Evolutionary conservation across 495 filamentous ascomycete genomes (phyloP), one percentile per base, ranked within the genome.

Genomic region (Neurospora africana): DNA sequence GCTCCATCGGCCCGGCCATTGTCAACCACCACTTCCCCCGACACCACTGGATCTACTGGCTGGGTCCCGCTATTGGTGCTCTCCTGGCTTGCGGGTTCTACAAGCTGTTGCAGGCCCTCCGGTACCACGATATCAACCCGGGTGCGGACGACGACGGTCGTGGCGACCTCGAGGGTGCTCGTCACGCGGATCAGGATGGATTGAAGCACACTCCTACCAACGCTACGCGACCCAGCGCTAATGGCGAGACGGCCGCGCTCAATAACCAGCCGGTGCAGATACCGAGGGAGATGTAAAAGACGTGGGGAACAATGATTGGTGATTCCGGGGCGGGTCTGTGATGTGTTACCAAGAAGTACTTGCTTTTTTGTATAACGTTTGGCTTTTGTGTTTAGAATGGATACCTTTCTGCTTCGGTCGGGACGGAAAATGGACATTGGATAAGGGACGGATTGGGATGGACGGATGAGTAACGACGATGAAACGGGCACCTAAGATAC

Each of bases 101-200:
- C 76, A 82, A 83, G 39, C 77, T 92, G 69, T 84, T 93, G 70
- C 89, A 91, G 75, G 75, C 83, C 3, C 83, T 95, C 53, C 87
- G 91, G 75, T 96, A 92, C 79, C 88, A 93, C 80, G 89, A 88
- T 17, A 91, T 89, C 72, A 97, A 96, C 61, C 80, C 82, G 0
- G 80, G 81, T 8, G 81, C 81, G 70, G 83, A 85, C 47, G 27
- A 4, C 53, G 23, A 30, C 9, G 53, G 53, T 33, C 75, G 72
- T 71, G 72, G 69, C 27, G 78, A 79, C 44, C 15, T 70, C 3
- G 77, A 78, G 75, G 21, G 47, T 58, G 47, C 5, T 2, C 47
- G 21, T 6, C 41, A 58, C 47, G 11, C 41, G 41, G 13, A 65
- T 65, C 53, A 33, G 27, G 53, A 65, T 33, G 53, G 53, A 65